These are phyloP conservation scores for Pichia nanzhaoensis DNA, from an alignment of 805 yeast genomes.

Conservation along the genomic window DNA sequence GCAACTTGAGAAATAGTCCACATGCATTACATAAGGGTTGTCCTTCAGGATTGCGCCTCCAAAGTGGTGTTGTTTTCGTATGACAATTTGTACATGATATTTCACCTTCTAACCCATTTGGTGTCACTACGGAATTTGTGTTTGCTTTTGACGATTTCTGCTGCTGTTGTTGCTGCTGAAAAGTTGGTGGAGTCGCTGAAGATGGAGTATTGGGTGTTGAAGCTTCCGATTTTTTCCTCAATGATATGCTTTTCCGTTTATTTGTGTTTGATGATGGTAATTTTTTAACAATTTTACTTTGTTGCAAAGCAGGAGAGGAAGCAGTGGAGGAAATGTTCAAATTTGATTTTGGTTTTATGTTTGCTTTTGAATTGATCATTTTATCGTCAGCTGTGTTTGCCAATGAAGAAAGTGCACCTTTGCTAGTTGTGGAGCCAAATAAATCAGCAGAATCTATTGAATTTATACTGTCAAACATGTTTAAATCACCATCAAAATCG, in stretches of 20 bases:
- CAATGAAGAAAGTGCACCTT: too few species aligned
- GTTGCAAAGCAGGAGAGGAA: neutral
- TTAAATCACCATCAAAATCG: conserved; percentile 27
- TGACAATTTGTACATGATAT: conserved; percentile 76
- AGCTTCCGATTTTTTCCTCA: conserved; percentile 13
- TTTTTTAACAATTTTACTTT: conserved; percentile 12
- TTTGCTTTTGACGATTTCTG: neutral
- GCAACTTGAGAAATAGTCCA: conserved; percentile 85
- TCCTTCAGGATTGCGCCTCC: conserved; percentile 92
- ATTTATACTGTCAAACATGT: conserved; percentile 22
- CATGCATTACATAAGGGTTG: conserved; percentile 94
- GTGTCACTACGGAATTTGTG: conserved; percentile 5
- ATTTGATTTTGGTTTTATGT: neutral
- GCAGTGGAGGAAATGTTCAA: neutral
- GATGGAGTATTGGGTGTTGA: neutral
- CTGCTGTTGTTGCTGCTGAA: neutral
- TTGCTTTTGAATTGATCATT: neutral
- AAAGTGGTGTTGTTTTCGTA: conserved; percentile 86
- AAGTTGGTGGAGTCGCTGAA: neutral
- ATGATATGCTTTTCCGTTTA: conserved; percentile 7
- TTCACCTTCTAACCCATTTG: conserved; percentile 12
- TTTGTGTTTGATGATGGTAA: conserved; percentile 8
- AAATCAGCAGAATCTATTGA: neutral
- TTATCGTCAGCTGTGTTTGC: neutral
- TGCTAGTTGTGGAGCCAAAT: neutral